Evolutionary conservation across 129 eudicot genomes (phyloP).

Genomic region (Helianthus tuberosus): DNA sequence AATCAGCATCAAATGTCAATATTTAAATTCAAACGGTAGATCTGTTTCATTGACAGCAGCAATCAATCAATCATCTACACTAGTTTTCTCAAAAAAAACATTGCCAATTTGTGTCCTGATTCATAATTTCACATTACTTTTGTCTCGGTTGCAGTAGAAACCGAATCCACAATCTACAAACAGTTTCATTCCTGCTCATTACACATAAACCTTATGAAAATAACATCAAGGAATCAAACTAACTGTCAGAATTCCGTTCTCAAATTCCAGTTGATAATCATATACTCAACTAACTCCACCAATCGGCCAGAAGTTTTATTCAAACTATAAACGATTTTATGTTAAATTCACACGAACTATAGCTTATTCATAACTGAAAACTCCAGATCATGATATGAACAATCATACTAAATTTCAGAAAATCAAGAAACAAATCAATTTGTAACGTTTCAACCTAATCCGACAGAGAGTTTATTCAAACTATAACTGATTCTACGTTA

Average conservation of each 20-base stretch:
- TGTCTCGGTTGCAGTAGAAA: neutral
- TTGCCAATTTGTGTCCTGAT: slow-evolving; percentile 4
- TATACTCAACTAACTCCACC: too few relatives aligned
- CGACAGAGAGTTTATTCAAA: neutral
- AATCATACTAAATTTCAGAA: too few relatives aligned
- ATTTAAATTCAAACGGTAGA: slow-evolving; percentile 23
- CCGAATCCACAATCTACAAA: neutral
- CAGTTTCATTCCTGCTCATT: neutral
- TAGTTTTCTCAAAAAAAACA: neutral
- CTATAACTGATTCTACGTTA: neutral
- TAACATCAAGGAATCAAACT: neutral
- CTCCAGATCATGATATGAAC: too few relatives aligned
- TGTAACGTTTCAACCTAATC: too few relatives aligned
- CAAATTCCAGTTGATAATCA: neutral
- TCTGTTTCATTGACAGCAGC: slow-evolving; percentile 42
- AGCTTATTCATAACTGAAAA: too few relatives aligned
- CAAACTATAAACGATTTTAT: neutral
- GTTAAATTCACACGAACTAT: too few relatives aligned
- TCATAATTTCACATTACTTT: neutral
- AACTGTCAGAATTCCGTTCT: neutral
- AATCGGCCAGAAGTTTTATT: neutral
- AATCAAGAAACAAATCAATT: too few relatives aligned
- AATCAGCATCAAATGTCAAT: neutral
- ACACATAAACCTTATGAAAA: neutral
- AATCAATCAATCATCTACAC: neutral